Evolutionary conservation across 176 grass and related monocot genomes (phyloP).

Genomic region (Puccinellia tenuiflora): DNA sequence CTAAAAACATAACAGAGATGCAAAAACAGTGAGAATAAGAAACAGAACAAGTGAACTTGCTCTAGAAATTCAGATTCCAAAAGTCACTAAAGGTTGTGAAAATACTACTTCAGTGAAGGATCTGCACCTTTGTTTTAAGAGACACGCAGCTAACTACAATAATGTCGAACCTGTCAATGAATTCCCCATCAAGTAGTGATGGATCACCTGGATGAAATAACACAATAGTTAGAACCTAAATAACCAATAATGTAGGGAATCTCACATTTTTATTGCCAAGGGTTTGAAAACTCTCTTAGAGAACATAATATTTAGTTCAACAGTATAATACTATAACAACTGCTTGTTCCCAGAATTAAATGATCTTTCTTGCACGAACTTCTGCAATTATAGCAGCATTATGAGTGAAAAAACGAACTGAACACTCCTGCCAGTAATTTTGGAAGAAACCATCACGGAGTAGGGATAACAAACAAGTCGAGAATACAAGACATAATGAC

Average conservation of each 20-base stretch:
- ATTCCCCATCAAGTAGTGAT: constrained; percentile 62
- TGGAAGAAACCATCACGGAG: background rate
- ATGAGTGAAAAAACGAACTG: background rate
- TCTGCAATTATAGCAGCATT: background rate
- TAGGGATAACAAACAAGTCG: background rate
- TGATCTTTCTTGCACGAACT: background rate
- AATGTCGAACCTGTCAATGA: constrained; percentile 83
- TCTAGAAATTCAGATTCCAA: background rate
- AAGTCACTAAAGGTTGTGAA: background rate
- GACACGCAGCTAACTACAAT: constrained; percentile 67
- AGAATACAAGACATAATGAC: background rate
- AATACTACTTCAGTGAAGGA: constrained; percentile 23
- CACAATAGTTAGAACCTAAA: background rate
- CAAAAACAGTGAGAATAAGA: constrained; percentile 7
- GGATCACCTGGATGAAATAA: constrained; percentile 64
- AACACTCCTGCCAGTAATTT: background rate
- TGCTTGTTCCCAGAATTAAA: background rate
- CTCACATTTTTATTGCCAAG: background rate
- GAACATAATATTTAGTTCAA: background rate
- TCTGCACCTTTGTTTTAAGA: constrained; percentile 68
- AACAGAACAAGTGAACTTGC: background rate
- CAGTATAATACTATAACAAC: background rate
- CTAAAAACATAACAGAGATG: constrained; percentile 35
- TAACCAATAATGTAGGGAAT: background rate
- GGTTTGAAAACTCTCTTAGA: background rate